Evolutionary conservation across 495 filamentous ascomycete genomes (phyloP).

Genomic region (Neurospora sp.): DNA sequence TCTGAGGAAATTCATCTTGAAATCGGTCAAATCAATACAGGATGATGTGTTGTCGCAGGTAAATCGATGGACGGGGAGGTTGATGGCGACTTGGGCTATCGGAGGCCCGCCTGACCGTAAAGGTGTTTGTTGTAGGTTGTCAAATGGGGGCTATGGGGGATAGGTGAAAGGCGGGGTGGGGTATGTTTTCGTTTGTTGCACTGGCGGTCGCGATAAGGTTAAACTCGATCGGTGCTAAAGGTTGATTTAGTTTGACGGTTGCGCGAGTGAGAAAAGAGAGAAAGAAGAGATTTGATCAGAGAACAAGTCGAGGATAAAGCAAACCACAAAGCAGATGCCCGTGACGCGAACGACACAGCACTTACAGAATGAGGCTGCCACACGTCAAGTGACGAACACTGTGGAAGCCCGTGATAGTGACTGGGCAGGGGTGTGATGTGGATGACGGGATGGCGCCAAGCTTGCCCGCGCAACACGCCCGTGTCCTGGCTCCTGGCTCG

Average conservation of each 20-base stretch:
- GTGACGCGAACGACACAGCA: not conserved
- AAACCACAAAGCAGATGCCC: not conserved
- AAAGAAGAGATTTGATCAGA: not conserved
- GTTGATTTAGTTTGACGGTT: not conserved
- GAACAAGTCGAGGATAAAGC: not conserved
- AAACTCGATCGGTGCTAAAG: not conserved
- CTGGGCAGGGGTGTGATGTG: conserved; percentile 1
- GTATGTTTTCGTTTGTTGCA: not conserved
- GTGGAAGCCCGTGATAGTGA: conserved; percentile 2
- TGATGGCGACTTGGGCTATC: not conserved
- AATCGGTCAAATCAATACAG: not conserved
- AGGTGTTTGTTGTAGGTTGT: not conserved
- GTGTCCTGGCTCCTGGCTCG: not conserved
- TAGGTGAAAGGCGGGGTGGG: not conserved
- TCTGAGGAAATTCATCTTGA: conserved; percentile 53
- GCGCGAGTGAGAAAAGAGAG: not conserved
- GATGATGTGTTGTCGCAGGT: not conserved
- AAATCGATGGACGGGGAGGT: not conserved
- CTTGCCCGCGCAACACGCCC: not conserved
- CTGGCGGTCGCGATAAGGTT: not conserved
- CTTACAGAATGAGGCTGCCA: not conserved
- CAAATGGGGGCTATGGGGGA: not conserved
- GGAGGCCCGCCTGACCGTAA: not conserved
- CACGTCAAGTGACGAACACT: conserved; percentile 3
- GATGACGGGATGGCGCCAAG: not conserved